These are phyloP conservation scores for Spencermartinsiella ligniputridi DNA, from an alignment of 1,139 yeast species.

Conservation along the genomic window DNA sequence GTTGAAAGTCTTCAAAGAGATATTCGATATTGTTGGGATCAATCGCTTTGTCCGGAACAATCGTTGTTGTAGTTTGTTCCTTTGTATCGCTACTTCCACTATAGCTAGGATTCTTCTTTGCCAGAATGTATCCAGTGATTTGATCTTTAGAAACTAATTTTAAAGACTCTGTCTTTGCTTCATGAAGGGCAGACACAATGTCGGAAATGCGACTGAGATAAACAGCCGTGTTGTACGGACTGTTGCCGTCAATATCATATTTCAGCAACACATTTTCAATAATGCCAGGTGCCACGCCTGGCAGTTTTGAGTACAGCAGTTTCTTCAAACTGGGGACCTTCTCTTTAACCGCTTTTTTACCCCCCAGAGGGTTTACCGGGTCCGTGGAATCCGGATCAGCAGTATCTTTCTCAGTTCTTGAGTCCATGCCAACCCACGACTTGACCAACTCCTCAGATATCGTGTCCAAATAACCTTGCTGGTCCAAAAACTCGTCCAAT, in stretches of 20 bases:
- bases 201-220: conserved; percentile 23
- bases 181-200: conserved; percentile 45
- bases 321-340: conserved; percentile 63
- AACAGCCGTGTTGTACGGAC: conserved; percentile 14
- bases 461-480: conserved; percentile 7
- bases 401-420: not conserved
- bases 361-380: conserved; percentile 7
- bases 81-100: conserved; percentile 37
- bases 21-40: conserved; percentile 41
- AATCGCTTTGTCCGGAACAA: conserved; percentile 21
- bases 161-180: conserved; percentile 42
- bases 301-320: conserved; percentile 59
- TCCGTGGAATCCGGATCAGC: conserved; percentile 11
- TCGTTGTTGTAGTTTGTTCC: conserved; percentile 23
- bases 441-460: conserved; percentile 11
- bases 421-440: conserved; percentile 15
- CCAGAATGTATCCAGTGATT: conserved; percentile 60
- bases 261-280: conserved; percentile 53
- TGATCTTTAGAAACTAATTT: conserved; percentile 30
- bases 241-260: conserved; percentile 44
- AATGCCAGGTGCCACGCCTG: conserved; percentile 75
- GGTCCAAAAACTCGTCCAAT: conserved; percentile 32
- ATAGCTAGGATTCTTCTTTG: conserved; percentile 53
- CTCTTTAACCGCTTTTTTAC: conserved; percentile 31
- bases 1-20: conserved; percentile 79